Percentiles rank a stretch among this genome's conserved stretches.
phyloP scores from a whole-genome alignment of 805 yeast genomes.

The Ogataea trehalophila region DNA sequence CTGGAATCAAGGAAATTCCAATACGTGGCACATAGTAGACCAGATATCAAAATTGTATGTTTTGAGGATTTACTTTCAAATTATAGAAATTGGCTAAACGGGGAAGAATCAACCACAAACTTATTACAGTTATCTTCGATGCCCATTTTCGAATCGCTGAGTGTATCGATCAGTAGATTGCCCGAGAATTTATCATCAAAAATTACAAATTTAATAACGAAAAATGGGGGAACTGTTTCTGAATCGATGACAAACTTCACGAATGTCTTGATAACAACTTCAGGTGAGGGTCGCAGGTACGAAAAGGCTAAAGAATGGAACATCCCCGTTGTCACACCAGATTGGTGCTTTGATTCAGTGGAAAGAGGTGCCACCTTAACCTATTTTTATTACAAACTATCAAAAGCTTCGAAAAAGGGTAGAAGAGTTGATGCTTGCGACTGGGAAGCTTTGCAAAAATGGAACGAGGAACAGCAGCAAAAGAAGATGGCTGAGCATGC shows the following conservation, averaged over 20 bases:
- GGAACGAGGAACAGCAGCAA: constrained; percentile 11
- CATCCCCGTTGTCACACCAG: constrained; percentile 50
- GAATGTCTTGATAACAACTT: constrained; percentile 45
- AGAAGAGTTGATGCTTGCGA: constrained; percentile 32
- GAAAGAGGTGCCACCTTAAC: constrained; percentile 40
- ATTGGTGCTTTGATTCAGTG: constrained; percentile 45
- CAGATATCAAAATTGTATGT: constrained; percentile 52
- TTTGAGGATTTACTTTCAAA: constrained; percentile 41
- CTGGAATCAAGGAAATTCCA: constrained; percentile 47
- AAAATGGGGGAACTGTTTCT: constrained; percentile 46
- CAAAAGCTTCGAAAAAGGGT: constrained; percentile 15
- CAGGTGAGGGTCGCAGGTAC: constrained; percentile 48
- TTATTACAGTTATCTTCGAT: constrained; percentile 16
- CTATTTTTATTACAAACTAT: constrained; percentile 35
- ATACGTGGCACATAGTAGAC: constrained; percentile 43
- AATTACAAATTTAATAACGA: constrained; percentile 30
- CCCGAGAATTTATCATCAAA: constrained; percentile 17
- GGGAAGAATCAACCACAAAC: constrained; percentile 28
- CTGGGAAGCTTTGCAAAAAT: constrained; percentile 29
- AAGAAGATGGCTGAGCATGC: constrained; percentile 3
- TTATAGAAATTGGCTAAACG: constrained; percentile 52
- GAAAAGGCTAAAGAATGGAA: constrained; percentile 49
- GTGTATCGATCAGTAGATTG: constrained; percentile 35
- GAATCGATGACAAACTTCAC: constrained; percentile 44
- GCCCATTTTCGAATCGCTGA: constrained; percentile 39